Evolutionary conservation across 2,329 filamentous ascomycete genomes (phyloP), one percentile per base, ranked within the genome.

Genomic region (Plectosphaerella sp.): DNA sequence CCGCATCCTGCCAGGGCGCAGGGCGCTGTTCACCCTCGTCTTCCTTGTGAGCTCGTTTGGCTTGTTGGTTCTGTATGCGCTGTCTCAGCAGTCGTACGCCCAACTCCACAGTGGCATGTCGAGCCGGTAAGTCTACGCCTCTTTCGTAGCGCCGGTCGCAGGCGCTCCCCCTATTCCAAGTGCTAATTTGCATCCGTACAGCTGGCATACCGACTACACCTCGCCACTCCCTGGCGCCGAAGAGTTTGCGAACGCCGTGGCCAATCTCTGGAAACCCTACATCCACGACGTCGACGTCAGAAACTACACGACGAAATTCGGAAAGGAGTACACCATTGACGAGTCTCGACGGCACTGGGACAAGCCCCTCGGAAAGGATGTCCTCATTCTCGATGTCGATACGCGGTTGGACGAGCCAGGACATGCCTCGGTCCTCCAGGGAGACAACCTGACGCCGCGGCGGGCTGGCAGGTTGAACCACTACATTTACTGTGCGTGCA

Each of bases 401-500:
- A 55, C 51, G 6, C 54, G 33, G 9, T 46, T 35, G 39, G 51
- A 48, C 8, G 18, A 49, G 33, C 48, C 51, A n/a, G 51, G 42
- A 7, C 37, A 33, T 12, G 25, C 16, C 8, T 16, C 46, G 8
- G 36, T 53, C 11, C 50, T 55, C 46, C 48, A 49, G 37, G 22
- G 33, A 4, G 16, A 47, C 3, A 53, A 49, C 24, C 50, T 55
- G 16, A 28, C 50, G 39, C 47, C 46, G 33, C 46, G 46, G 10
- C 18, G 15, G 18, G 55, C 53, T 3, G 64, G 66, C 2, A 60
- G 67, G 52, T 59, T 71, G 50, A 70, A 70, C 48, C 71, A 74
- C 49, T 72, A 66, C 53, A 58, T 72, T 9, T 73, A 70, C 37
- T 63, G 64, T 67, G 58, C 16, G 37, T 39, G 7, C 35, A 37